These are phyloP conservation scores for Baorangia bicolor DNA, from an alignment of 768 basidiomycete species.

Conservation along the genomic window DNA sequence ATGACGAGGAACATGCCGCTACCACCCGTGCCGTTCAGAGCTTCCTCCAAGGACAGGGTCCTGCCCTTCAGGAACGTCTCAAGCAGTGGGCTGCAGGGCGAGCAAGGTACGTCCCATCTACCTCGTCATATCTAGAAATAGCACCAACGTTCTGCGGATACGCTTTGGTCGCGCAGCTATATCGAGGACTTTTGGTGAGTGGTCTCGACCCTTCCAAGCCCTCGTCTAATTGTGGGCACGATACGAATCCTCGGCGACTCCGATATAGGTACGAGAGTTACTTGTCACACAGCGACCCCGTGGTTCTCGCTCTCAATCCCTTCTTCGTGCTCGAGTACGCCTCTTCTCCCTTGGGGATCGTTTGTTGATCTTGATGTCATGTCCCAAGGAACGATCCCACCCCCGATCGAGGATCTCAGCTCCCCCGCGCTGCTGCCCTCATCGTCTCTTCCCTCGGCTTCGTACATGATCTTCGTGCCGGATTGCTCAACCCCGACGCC, in stretches of 20 bases:
- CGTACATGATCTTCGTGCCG: conserved; percentile 87
- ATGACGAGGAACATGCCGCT: conserved; percentile 70
- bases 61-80: conserved; percentile 72
- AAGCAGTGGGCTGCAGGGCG: conserved; percentile 70
- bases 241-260: background rate
- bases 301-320: conserved; percentile 91
- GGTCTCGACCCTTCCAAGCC: conserved; percentile 2
- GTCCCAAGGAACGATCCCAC: conserved; percentile 80
- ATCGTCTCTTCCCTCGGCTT: conserved; percentile 89
- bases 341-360: conserved; percentile 2
- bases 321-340: conserved; percentile 95
- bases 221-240: conserved; percentile 25
- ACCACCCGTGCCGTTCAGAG: conserved; percentile 75
- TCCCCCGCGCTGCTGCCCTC: conserved; percentile 85
- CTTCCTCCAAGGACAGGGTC: conserved; percentile 80
- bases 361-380: background rate
- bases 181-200: conserved; percentile 95
- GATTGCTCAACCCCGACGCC: conserved; percentile 76
- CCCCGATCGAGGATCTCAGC: conserved; percentile 78
- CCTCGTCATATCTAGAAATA: background rate
- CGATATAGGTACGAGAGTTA: conserved; percentile 79
- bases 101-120: conserved; percentile 51
- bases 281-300: conserved; percentile 83
- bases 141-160: background rate
- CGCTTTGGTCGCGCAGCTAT: conserved; percentile 50